Conservation (phyloP, 2,329 filamentous ascomycete species). For the Fusarium albidum region DNA sequence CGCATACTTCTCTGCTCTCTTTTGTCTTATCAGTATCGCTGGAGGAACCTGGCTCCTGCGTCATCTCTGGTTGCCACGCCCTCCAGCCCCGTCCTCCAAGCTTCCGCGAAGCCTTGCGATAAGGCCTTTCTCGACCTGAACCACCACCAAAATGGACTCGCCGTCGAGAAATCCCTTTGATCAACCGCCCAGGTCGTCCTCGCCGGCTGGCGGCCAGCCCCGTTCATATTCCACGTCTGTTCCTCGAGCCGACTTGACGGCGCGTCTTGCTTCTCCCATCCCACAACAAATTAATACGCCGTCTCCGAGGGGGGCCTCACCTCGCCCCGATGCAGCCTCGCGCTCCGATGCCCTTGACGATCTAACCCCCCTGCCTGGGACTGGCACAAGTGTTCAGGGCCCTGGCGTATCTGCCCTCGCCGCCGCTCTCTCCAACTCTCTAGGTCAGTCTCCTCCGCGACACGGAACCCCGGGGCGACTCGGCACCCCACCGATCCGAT, state of each 20-base stretch:
- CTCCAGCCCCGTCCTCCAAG: slow-evolving; percentile 12
- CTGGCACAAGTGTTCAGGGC: slow-evolving; percentile 71
- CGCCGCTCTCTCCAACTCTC: slow-evolving; percentile 80
- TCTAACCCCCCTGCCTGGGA: slow-evolving; percentile 71
- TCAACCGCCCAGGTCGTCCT: slow-evolving; percentile 54
- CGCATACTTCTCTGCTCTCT: not conserved
- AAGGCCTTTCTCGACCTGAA: slow-evolving; percentile 28
- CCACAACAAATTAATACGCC: slow-evolving; percentile 49
- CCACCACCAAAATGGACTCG: slow-evolving; percentile 46
- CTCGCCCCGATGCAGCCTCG: slow-evolving; percentile 35
- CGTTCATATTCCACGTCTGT: slow-evolving; percentile 60
- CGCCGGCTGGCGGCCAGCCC: slow-evolving; percentile 55
- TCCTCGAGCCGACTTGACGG: slow-evolving; percentile 67
- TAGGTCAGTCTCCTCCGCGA: slow-evolving; percentile 74
- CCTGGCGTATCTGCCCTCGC: slow-evolving; percentile 89
- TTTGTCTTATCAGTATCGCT: slow-evolving; percentile 18
- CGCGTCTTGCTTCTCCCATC: slow-evolving; percentile 67
- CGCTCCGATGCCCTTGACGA: slow-evolving; percentile 46
- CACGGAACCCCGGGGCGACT: slow-evolving; percentile 71
- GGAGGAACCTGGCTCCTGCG: slow-evolving; percentile 14
- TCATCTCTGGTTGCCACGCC: slow-evolving; percentile 23
- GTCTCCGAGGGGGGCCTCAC: slow-evolving; percentile 48
- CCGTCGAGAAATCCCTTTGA: slow-evolving; percentile 49
- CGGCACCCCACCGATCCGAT: slow-evolving; percentile 61
- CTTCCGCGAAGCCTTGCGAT: slow-evolving; percentile 37